Percentiles rank a stretch among this genome's conserved stretches.
Conservation (phyloP, 345 rosid species). For the Odontarrhena argentea region DNA sequence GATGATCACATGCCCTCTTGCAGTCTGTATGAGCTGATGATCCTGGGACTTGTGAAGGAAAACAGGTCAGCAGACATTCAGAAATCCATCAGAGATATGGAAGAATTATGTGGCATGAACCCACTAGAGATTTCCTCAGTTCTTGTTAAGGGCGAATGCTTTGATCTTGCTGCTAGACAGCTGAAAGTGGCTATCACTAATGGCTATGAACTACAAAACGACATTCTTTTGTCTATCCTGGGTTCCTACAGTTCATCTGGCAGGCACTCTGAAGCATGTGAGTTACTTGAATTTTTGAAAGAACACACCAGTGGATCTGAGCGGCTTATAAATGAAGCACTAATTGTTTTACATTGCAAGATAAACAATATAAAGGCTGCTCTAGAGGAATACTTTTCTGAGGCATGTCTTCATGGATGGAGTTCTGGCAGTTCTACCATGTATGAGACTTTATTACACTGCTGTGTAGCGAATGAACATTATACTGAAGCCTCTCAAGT, state of each 20-base stretch:
- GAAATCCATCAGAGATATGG: conserved; percentile 72
- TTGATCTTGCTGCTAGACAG: conserved; percentile 73
- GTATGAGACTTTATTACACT: conserved; percentile 71
- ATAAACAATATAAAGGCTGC: conserved; percentile 65
- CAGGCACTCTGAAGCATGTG: conserved; percentile 73
- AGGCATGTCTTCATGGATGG: conserved; percentile 48
- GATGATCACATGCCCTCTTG: conserved; percentile 62
- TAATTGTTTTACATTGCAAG: conserved; percentile 73
- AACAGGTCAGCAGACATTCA: conserved; percentile 59
- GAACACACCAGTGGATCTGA: conserved; percentile 52
- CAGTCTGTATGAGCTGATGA: conserved; percentile 58
- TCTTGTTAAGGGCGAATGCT: conserved; percentile 87
- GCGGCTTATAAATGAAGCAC: conserved; percentile 64
- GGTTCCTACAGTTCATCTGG: conserved; percentile 77
- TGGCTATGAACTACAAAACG: conserved; percentile 59
- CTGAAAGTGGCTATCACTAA: conserved; percentile 59
- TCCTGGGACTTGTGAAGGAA: conserved; percentile 55
- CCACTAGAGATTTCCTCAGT: conserved; percentile 62
- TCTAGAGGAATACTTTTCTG: conserved; percentile 58
- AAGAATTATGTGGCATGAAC: conserved; percentile 61
- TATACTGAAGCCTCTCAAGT: conserved; percentile 81
- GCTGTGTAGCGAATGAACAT: conserved; percentile 64
- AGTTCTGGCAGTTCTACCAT: conserved; percentile 53
- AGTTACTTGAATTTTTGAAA: conserved; percentile 75
- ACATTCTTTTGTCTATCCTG: conserved; percentile 65